Conservation (phyloP, 768 basidiomycete genomes). For the Mycena rosella region DNA sequence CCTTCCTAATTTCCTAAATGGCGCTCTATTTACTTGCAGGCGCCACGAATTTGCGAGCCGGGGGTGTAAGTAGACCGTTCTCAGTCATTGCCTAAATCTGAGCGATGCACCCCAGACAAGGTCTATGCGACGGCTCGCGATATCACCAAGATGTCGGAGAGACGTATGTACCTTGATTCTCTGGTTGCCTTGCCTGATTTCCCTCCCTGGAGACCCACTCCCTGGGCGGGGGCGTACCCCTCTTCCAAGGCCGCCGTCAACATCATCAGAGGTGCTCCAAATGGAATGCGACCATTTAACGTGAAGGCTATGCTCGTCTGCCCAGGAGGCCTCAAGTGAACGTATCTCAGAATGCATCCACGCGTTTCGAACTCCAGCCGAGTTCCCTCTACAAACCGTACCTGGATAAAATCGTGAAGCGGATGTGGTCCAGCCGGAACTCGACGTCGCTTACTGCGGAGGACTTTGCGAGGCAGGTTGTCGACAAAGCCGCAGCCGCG, state of each 20-base stretch:
- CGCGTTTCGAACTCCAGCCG: constrained; percentile 2
- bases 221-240: constrained; percentile 17
- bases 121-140: constrained; percentile 19
- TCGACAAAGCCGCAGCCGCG: neutral
- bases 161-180: neutral
- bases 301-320: constrained; percentile 8
- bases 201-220: constrained; percentile 1
- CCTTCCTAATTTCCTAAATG: neutral
- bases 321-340: constrained; percentile 14
- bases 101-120: constrained; percentile 1
- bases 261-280: constrained; percentile 7
- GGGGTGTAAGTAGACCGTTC: neutral
- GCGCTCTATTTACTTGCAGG: neutral
- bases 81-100: neutral
- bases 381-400: neutral
- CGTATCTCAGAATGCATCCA: constrained; percentile 10
- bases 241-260: constrained; percentile 15
- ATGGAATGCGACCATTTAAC: constrained; percentile 24
- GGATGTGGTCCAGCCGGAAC: constrained; percentile 12
- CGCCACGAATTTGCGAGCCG: constrained; percentile 13
- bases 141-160: constrained; percentile 11
- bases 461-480: constrained; percentile 18
- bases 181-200: neutral
- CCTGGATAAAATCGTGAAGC: constrained; percentile 5
- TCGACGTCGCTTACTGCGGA: constrained; percentile 9